Base-by-base conservation (phyloP, 1,284 basidiomycete species). In the Ceratobasidium sp. region DNA sequence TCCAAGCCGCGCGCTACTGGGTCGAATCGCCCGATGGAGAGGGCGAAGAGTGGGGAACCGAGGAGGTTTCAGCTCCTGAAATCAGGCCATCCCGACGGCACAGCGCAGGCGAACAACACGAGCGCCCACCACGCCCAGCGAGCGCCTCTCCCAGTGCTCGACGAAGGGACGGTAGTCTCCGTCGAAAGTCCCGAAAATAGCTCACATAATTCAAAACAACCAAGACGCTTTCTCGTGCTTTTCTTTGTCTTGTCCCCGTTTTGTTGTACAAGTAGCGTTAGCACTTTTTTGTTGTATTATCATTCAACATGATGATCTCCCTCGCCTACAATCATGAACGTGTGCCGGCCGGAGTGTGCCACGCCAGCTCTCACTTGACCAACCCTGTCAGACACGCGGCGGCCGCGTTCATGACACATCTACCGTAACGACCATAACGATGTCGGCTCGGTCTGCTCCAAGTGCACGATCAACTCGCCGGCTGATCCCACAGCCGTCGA, bases 1-100 rank as follows among this genome's bases (percentile, higher is more conserved):
- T 93, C 32, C 92, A 93, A 81, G 91, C 91, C 0, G 90, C 89
- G 53, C 86, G 92, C 48, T 90, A 88, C 82, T 93, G 91, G 91
- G 90, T 89, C 39, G 64, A 69, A 45, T 69, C 64, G 2, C 64
- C 64, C 28, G 64, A 69, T 57, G 64, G 64, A 1, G 91, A 93
- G 78, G 86, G 85, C 46, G 83, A 87, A 8, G 88, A 90, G 73
- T 74, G 55, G 58, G 55, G 62, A 71, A 18, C 58, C 55, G 55
- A 73, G 45, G 48, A 55, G 10, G 71, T 48, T 32, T 30, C 23
- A 30, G 48, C 21, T 52, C 46, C 55, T 9, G 57, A 71, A 21
- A 58, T 58, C 50, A 61, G 61, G 43, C 69, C 64, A 26, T 69
- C 64, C 53, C 64, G 64, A 30, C 52, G 64, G 18, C 64, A 69